Percentiles rank a stretch among this genome's conserved stretches.
Evolutionary conservation across 805 yeast species (phyloP).

Genomic region (Spathaspora girioi): DNA sequence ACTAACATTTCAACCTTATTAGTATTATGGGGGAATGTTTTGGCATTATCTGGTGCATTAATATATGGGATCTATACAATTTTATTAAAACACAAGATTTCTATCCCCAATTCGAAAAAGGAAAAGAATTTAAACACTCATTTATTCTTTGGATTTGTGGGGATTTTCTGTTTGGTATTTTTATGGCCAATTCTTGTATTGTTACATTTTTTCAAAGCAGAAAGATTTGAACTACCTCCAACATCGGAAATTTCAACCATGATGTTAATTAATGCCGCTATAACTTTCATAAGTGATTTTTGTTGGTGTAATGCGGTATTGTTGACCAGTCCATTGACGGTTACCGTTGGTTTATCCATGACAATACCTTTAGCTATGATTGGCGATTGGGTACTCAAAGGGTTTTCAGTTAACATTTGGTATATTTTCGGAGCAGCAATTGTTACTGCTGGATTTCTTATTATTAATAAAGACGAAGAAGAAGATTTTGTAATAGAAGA

Average conservation of each 20-base stretch:
- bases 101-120: conserved; percentile 39
- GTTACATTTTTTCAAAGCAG: conserved; percentile 62
- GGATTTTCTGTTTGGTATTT: conserved; percentile 68
- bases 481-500: conserved; percentile 41
- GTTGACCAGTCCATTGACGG: conserved; percentile 89
- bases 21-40: conserved; percentile 62
- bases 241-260: conserved; percentile 48
- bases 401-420: conserved; percentile 52
- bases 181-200: conserved; percentile 81
- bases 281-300: conserved; percentile 84
- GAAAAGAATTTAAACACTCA: conserved; percentile 80
- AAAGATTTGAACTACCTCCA: conserved; percentile 69
- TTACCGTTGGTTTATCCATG: conserved; percentile 88
- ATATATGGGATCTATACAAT: conserved; percentile 91
- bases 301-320: conserved; percentile 96
- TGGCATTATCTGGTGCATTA: conserved; percentile 84
- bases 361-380: conserved; percentile 94
- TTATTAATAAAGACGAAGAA: conserved; percentile 76
- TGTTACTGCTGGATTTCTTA: conserved; percentile 79
- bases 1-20: conserved; percentile 18
- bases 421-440: conserved; percentile 78
- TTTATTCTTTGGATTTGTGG: conserved; percentile 92
- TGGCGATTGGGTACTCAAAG: conserved; percentile 78
- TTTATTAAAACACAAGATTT: conserved; percentile 65
- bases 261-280: conserved; percentile 61